phyloP scores from a whole-genome alignment of 108 stramenopile genomes.

The Nitzschia putrida region DNA sequence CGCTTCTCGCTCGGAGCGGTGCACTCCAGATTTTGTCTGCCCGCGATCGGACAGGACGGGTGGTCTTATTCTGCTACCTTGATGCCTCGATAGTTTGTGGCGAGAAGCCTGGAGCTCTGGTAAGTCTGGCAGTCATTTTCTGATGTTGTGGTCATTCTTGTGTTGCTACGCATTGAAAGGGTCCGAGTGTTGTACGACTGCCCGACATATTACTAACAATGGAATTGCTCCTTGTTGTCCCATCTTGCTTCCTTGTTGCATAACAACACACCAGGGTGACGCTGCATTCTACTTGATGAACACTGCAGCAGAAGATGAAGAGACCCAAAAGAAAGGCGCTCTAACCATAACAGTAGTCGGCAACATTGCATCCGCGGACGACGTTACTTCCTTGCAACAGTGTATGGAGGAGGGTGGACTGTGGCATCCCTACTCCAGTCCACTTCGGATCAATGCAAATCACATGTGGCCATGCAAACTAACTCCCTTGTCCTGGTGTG shows the following conservation, averaged over 20 bases:
- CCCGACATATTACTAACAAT: too few species aligned
- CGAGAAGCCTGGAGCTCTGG: too few species aligned
- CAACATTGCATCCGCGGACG: background rate
- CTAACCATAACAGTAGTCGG: background rate
- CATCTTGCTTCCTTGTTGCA: too few species aligned
- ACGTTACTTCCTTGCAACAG: background rate
- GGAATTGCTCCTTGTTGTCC: too few species aligned
- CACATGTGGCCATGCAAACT: background rate
- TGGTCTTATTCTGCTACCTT: background rate
- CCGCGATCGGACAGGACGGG: conserved; percentile 14
- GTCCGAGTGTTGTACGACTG: too few species aligned
- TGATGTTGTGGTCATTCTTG: too few species aligned
- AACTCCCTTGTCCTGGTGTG: background rate
- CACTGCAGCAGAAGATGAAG: conserved; percentile 17
- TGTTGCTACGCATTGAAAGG: too few species aligned
- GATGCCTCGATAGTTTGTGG: background rate
- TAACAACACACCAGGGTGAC: background rate
- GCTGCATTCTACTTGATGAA: conserved; percentile 1
- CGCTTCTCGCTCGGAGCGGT: background rate
- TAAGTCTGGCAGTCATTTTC: too few species aligned
- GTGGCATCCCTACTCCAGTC: background rate
- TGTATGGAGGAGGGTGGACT: background rate
- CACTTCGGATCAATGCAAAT: background rate
- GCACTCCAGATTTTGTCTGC: conserved; percentile 1
- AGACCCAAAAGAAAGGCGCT: conserved; percentile 13